phyloP scores from a whole-genome alignment of 371 early-diverging fungal genomes.

The Actinomucor elegans region DNA sequence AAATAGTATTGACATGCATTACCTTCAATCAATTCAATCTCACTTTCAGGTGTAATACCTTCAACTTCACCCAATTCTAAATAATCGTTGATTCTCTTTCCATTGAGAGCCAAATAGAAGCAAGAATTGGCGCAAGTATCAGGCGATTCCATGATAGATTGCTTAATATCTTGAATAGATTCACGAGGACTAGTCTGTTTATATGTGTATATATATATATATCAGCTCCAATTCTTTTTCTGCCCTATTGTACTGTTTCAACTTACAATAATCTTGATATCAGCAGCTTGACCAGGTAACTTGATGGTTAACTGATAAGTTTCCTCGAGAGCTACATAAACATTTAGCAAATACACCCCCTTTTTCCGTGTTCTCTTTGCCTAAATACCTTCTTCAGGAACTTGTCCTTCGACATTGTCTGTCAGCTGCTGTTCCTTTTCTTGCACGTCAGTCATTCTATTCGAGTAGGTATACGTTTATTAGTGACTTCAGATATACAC shows the following conservation, averaged over 20 bases:
- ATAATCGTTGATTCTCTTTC: constrained; percentile 70
- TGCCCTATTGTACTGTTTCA: neutral
- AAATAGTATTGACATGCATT: no score
- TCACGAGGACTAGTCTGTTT: constrained; percentile 69
- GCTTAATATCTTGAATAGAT: constrained; percentile 84
- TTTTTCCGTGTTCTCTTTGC: neutral
- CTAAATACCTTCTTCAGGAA: constrained; percentile 19
- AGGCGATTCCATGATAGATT: constrained; percentile 83
- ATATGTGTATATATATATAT: neutral
- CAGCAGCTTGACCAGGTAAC: constrained; percentile 53
- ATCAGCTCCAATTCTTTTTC: no score
- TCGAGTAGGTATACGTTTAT: neutral
- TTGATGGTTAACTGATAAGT: constrained; percentile 59
- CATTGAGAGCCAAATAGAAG: constrained; percentile 80
- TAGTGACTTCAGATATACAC: neutral
- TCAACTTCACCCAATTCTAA: constrained; percentile 76
- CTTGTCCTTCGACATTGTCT: constrained; percentile 8
- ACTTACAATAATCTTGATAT: constrained; percentile 56
- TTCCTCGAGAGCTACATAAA: constrained; percentile 44
- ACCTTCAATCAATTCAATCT: constrained; percentile 76
- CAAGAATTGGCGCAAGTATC: constrained; percentile 87
- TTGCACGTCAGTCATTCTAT: constrained; percentile 9
- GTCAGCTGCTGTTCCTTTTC: constrained; percentile 11
- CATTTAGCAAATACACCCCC: no score
- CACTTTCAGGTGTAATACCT: constrained; percentile 68